Evolutionary conservation across 805 yeast species (phyloP).

Genomic region (Millerozyma miso): DNA sequence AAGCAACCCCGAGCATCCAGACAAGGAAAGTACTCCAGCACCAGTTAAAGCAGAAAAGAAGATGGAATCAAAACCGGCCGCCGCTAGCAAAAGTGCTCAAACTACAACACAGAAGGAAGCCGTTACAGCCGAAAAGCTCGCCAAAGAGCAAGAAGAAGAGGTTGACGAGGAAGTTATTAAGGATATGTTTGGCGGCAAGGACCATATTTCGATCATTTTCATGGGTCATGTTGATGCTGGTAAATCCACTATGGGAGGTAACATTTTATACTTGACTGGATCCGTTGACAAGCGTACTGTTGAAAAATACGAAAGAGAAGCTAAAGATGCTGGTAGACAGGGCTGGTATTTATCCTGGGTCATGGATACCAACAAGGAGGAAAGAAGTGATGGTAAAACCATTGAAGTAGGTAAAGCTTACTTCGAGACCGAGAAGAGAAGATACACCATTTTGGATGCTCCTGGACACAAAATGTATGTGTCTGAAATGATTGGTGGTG

Average conservation of each 20-base stretch:
- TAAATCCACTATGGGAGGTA: conserved; percentile 99
- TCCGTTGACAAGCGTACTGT: conserved; percentile 98
- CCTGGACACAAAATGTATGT: conserved; percentile 99
- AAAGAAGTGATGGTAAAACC: conserved; percentile 98
- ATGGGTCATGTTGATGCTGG: conserved; percentile 99
- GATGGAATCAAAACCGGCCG: conserved; percentile 8
- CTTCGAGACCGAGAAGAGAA: conserved; percentile 95
- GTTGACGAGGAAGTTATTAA: conserved; percentile 83
- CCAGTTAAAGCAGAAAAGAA: conserved; percentile 14
- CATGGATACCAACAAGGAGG: conserved; percentile 99
- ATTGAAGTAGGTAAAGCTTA: conserved; percentile 98
- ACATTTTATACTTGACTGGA: conserved; percentile 86
- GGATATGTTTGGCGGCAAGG: conserved; percentile 96
- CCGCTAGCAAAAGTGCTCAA: conserved; percentile 10
- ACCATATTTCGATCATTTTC: conserved; percentile 92
- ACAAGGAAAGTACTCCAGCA: conserved; percentile 19
- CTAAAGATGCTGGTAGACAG: conserved; percentile 98
- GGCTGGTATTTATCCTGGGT: conserved; percentile 99
- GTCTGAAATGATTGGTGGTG: conserved; percentile 99
- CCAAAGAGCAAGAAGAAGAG: conserved; percentile 71
- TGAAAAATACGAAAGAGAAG: conserved; percentile 97
- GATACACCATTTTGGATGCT: conserved; percentile 97
- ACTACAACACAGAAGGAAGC: conserved; percentile 10
- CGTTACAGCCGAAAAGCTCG: conserved; percentile 42
- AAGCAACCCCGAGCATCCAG: conserved; percentile 10